Conservation (phyloP, 345 rosid genomes). For the Eucalyptus sideroxylon region DNA sequence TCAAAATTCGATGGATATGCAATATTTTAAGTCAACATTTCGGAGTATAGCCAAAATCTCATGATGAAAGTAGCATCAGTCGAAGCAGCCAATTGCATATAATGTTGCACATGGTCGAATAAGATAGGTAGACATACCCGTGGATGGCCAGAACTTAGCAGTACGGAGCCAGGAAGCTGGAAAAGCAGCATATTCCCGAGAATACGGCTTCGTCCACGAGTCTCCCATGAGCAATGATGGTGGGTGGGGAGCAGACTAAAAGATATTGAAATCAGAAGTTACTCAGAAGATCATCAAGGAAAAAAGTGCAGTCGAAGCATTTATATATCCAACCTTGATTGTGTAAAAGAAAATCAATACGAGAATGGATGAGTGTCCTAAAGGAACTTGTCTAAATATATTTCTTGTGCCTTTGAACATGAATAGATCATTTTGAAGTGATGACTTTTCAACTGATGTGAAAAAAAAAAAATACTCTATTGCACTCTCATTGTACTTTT, state of each 20-base stretch:
- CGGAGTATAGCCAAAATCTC: neutral
- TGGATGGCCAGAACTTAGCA: conserved; percentile 93
- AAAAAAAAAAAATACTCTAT: neutral
- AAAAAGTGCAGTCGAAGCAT: neutral
- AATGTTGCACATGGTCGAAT: neutral
- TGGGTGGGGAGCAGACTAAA: conserved; percentile 98
- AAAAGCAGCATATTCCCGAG: conserved; percentile 91
- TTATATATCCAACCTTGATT: neutral
- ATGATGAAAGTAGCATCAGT: neutral
- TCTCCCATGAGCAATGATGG: conserved; percentile 99
- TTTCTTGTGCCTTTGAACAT: neutral
- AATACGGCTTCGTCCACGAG: conserved; percentile 84
- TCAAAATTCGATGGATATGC: neutral
- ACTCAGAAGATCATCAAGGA: neutral
- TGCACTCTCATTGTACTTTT: neutral
- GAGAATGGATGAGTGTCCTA: neutral
- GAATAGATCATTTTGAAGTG: neutral
- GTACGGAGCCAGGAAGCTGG: conserved; percentile 93
- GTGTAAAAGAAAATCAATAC: neutral
- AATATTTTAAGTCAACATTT: neutral
- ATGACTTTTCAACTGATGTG: neutral
- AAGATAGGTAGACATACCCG: conserved; percentile 25
- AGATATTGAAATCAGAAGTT: neutral
- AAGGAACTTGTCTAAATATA: neutral
- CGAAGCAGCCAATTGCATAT: neutral